Percentiles rank a stretch among this genome's conserved stretches.
Evolutionary conservation across 23 red algal genomes (phyloP).

Genomic region (Gracilaria gracilis): DNA sequence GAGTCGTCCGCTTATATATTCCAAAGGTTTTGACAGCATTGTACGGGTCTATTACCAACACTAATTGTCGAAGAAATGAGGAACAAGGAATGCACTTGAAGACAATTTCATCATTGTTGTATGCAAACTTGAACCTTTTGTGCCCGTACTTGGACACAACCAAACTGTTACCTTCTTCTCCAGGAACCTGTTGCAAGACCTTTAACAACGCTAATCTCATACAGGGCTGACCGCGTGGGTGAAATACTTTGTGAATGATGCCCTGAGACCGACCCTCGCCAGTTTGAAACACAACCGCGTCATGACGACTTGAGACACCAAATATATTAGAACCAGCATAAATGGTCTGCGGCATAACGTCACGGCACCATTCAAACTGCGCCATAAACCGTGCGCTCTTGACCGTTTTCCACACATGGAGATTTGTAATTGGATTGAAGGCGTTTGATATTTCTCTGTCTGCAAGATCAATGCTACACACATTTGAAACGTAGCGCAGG

Average conservation of each 20-base stretch:
- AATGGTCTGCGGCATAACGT: not conserved
- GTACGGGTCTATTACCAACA: too few relatives aligned
- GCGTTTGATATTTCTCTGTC: not conserved
- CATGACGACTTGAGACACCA: not conserved
- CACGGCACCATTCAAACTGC: not conserved
- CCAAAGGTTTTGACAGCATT: too few relatives aligned
- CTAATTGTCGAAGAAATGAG: too few relatives aligned
- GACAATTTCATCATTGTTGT: too few relatives aligned
- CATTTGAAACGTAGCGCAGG: too few relatives aligned
- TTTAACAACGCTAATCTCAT: not conserved
- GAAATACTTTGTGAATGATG: not conserved
- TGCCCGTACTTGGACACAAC: too few relatives aligned
- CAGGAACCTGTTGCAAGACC: too few relatives aligned
- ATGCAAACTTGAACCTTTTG: too few relatives aligned
- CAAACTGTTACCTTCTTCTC: too few relatives aligned
- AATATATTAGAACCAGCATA: conserved; percentile 5
- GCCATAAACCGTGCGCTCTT: not conserved
- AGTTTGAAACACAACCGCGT: not conserved
- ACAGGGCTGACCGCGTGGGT: not conserved
- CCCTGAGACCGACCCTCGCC: not conserved
- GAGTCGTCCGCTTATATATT: too few relatives aligned
- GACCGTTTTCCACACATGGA: not conserved
- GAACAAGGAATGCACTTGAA: too few relatives aligned
- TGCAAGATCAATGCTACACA: not conserved
- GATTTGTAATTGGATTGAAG: not conserved